Conservation (phyloP, 768 basidiomycete species). For the Tricholoma sp. region DNA sequence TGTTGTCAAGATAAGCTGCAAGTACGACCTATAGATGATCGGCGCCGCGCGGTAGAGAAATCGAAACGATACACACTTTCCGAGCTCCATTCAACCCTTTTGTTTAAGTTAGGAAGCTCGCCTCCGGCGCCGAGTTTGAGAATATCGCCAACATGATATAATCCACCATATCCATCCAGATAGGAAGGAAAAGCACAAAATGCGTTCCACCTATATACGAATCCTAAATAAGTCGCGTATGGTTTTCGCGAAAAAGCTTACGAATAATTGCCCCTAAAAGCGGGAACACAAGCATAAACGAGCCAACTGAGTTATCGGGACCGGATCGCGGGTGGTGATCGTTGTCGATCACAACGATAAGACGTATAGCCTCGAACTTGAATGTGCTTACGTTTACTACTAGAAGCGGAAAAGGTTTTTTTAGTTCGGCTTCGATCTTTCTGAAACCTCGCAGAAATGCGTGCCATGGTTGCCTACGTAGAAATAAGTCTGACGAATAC, state of each 20-base stretch:
- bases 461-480: too few relatives aligned
- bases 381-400: too few relatives aligned
- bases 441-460: too few relatives aligned
- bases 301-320: too few relatives aligned
- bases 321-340: too few relatives aligned
- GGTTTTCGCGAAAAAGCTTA: constrained; percentile 27
- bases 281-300: too few relatives aligned
- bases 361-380: too few relatives aligned
- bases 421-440: too few relatives aligned
- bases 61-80: constrained; percentile 39
- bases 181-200: constrained; percentile 66
- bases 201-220: constrained; percentile 66
- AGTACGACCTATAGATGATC: constrained; percentile 56
- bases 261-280: constrained; percentile 82
- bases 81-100: constrained; percentile 70
- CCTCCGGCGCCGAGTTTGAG: constrained; percentile 95
- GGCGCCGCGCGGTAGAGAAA: not conserved
- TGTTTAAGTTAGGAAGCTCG: constrained; percentile 83
- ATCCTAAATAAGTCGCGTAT: not conserved
- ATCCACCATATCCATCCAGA: constrained; percentile 46
- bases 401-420: too few relatives aligned
- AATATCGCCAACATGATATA: constrained; percentile 46
- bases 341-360: too few relatives aligned
- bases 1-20: constrained; percentile 88
- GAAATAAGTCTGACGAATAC: too few relatives aligned